Percentiles rank a stretch among this genome's conserved stretches.
phyloP scores from a whole-genome alignment of 1,284 basidiomycete species.

The Waitea zeae region DNA sequence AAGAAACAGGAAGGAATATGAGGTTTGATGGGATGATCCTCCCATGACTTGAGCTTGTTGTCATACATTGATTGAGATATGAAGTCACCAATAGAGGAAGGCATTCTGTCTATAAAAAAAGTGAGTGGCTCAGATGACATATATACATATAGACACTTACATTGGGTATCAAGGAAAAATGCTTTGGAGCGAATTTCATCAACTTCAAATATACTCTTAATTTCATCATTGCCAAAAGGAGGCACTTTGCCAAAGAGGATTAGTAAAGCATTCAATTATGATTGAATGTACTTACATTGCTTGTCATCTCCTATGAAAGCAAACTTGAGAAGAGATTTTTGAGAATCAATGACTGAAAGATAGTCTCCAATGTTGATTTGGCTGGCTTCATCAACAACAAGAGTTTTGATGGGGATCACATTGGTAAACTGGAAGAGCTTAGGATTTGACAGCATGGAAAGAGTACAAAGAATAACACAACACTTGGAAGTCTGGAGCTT shows the following conservation, averaged over 20 bases:
- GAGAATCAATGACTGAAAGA: constrained; percentile 9
- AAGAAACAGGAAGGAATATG: constrained; percentile 19
- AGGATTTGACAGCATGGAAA: constrained; percentile 46
- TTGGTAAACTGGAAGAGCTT: constrained; percentile 12
- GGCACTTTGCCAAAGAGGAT: constrained; percentile 24
- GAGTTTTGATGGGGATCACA: constrained; percentile 14
- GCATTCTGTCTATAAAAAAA: constrained; percentile 46
- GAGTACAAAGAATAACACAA: constrained; percentile 49
- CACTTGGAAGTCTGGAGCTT: no score
- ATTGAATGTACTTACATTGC: constrained; percentile 31
- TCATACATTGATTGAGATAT: constrained; percentile 52
- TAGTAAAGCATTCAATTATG: no score
- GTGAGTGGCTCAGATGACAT: constrained; percentile 1
- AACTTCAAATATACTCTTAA: constrained; percentile 28
- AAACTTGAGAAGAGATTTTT: constrained; percentile 39
- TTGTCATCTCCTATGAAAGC: constrained; percentile 64
- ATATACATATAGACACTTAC: constrained; percentile 19
- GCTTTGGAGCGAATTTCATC: constrained; percentile 17
- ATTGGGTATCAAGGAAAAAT: constrained; percentile 23
- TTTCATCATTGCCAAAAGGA: constrained; percentile 26
- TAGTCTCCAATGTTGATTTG: constrained; percentile 34
- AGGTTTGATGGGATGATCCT: constrained; percentile 15
- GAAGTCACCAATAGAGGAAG: constrained; percentile 50
- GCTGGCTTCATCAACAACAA: constrained; percentile 27
- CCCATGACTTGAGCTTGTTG: constrained; percentile 20